Conservation (phyloP, 2,329 filamentous ascomycete genomes). For the Lasiodiplodia gonubiensis region DNA sequence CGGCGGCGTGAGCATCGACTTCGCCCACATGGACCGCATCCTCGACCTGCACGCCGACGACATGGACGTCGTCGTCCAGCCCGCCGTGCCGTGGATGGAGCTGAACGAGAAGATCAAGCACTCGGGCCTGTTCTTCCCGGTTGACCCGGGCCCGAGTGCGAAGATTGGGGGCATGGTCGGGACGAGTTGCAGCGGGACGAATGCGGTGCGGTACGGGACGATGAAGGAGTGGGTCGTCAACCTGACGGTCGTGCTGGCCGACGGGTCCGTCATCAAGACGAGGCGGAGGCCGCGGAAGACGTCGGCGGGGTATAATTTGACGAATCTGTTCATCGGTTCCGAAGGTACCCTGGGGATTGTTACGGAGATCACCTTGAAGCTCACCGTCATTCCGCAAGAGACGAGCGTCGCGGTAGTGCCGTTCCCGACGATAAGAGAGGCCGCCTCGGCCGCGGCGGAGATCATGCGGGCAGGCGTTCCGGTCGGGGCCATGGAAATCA, state of each 20-base stretch:
- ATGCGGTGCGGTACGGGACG: slow-evolving; percentile 79
- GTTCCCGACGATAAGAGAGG: slow-evolving; percentile 77
- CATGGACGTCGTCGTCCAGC: slow-evolving; percentile 92
- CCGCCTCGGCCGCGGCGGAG: slow-evolving; percentile 73
- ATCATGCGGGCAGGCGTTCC: slow-evolving; percentile 78
- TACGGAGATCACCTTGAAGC: slow-evolving; percentile 81
- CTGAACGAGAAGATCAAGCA: slow-evolving; percentile 77
- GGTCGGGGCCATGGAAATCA: slow-evolving; percentile 80
- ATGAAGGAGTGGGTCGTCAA: slow-evolving; percentile 92
- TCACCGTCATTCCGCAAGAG: slow-evolving; percentile 76
- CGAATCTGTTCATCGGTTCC: slow-evolving; percentile 77
- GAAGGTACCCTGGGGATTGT: slow-evolving; percentile 83
- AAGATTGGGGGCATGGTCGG: slow-evolving; percentile 85
- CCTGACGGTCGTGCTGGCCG: slow-evolving; percentile 78
- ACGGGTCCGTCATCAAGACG: slow-evolving; percentile 81
- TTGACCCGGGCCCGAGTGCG: slow-evolving; percentile 79
- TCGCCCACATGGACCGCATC: slow-evolving; percentile 84
- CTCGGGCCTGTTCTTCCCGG: slow-evolving; percentile 84
- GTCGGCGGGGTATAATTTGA: slow-evolving; percentile 83
- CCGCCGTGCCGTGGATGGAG: slow-evolving; percentile 89
- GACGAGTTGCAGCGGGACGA: slow-evolving; percentile 76
- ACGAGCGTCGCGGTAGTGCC: slow-evolving; percentile 79
- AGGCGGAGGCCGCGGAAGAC: slow-evolving; percentile 76
- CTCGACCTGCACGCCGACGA: slow-evolving; percentile 81
- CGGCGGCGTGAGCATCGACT: slow-evolving; percentile 89